Evolutionary conservation across 148 eudicot genomes (phyloP).

Genomic region (Fagopyrum homotropicum): DNA sequence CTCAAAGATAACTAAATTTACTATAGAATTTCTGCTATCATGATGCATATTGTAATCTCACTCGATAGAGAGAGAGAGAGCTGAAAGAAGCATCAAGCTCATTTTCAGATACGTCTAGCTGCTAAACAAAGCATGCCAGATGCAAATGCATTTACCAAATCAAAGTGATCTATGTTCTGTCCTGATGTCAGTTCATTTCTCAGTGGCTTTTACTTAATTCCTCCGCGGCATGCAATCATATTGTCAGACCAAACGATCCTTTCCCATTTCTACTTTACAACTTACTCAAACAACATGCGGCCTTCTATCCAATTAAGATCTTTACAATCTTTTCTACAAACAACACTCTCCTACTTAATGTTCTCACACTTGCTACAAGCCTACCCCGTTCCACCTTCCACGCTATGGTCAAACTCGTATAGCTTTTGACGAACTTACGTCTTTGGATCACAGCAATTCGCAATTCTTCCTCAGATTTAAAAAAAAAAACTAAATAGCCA

Average conservation of each 20-base stretch:
- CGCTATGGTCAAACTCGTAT: not conserved
- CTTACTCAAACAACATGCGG: not conserved
- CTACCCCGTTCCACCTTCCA: not conserved
- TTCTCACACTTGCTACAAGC: not conserved
- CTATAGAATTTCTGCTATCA: not conserved
- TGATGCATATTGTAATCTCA: not conserved
- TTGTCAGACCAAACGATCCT: not conserved
- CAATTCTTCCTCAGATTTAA: not conserved
- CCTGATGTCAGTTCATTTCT: not conserved
- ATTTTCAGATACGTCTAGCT: not conserved
- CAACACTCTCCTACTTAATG: not conserved
- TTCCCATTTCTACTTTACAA: not conserved
- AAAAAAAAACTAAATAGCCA: not conserved
- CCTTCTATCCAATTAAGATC: not conserved
- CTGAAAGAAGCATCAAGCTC: too few species aligned
- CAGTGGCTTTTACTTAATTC: not conserved
- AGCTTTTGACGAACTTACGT: not conserved
- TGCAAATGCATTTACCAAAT: not conserved
- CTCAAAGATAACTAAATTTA: not conserved
- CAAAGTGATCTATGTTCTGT: conserved; percentile 1
- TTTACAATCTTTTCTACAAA: not conserved
- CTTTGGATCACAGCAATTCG: not conserved
- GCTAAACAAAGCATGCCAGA: conserved; percentile 1
- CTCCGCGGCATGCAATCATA: not conserved
- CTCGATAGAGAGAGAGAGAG: too few species aligned